Base-by-base conservation (phyloP, 1,139 yeast genomes). In the Hansenula sp. region DNA sequence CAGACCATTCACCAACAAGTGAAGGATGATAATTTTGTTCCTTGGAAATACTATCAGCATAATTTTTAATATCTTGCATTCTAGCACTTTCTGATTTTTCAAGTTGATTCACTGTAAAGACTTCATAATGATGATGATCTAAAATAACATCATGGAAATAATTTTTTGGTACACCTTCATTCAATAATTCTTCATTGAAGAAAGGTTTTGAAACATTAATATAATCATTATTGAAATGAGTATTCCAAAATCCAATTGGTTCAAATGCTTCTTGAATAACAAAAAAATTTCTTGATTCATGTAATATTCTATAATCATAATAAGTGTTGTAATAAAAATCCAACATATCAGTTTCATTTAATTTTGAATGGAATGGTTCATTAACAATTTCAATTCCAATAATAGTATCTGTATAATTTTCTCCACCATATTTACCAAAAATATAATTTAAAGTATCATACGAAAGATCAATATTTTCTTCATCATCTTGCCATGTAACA, bases 41-140 rank as follows among this genome's bases (percentile, higher is more conserved):
- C 10, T 56, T 44, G 3, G 55, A 49, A 29, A 75, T 64, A 1
- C 69, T 56, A 2, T 56, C 48, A 5, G 72, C 70, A 46, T 62
- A 72, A 42, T 62, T 59, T 34, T 52, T 54, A 34, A 73, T 67
- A 43, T 65, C 66, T 16, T 52, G 39, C 3, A 56, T 36, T 20
- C 65, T 51, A 11, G 46, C 48, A 16, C 46, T 48, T n/a, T 54
- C 52, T 4, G 48, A 50, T 51, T 62, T 42, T n/a, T 62, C 51
- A 21, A 78, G 64, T 42, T 71, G 71, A 26, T 53, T 59, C 12
- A 64, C 64, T 1, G 73, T 66, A 54, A 80, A 79, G 6, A 79
- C 76, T 55, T 76, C 82, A 54, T 80, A 80, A 51, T 77, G 82
- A 57, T 79, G 87, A 56, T 79, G 84, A 56, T 79, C 85, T 39